Conservation (phyloP, 257 asterid species). For the Salvia miltiorrhiza region DNA sequence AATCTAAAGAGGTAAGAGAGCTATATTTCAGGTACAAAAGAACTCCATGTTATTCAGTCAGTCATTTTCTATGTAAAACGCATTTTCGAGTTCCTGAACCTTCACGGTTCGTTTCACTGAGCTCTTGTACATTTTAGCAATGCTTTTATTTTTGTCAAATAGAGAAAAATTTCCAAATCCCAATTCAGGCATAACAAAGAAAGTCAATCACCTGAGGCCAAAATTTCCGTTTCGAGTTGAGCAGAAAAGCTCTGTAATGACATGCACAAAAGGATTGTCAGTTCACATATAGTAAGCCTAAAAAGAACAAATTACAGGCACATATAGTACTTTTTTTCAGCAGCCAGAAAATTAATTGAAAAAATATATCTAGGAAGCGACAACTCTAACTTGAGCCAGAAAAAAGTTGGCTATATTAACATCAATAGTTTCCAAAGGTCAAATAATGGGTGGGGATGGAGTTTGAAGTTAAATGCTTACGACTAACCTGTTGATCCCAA, state of each 20-base stretch:
- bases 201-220: conserved; percentile 71
- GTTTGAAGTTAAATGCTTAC: conserved; percentile 5
- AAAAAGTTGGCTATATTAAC: neutral
- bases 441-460: conserved; percentile 4
- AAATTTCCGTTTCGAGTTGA: conserved; percentile 84
- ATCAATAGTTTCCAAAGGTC: neutral
- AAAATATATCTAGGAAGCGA: conserved; percentile 15
- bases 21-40: too few relatives aligned
- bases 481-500: neutral
- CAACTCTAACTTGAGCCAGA: conserved; percentile 17
- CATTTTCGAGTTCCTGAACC: too few relatives aligned
- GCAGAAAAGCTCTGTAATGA: conserved; percentile 73
- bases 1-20: too few relatives aligned
- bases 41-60: too few relatives aligned
- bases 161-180: too few relatives aligned
- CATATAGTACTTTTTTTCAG: neutral
- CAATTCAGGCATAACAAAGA: conserved; percentile 3
- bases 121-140: too few relatives aligned
- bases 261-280: conserved; percentile 17
- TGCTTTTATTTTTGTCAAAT: too few relatives aligned
- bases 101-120: too few relatives aligned
- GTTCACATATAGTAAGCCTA: neutral
- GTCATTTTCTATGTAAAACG: too few relatives aligned
- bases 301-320: conserved; percentile 6
- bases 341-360: neutral